Base-by-base conservation (phyloP, 352 stramenopile species). In the Pythium guiyangense region DNA sequence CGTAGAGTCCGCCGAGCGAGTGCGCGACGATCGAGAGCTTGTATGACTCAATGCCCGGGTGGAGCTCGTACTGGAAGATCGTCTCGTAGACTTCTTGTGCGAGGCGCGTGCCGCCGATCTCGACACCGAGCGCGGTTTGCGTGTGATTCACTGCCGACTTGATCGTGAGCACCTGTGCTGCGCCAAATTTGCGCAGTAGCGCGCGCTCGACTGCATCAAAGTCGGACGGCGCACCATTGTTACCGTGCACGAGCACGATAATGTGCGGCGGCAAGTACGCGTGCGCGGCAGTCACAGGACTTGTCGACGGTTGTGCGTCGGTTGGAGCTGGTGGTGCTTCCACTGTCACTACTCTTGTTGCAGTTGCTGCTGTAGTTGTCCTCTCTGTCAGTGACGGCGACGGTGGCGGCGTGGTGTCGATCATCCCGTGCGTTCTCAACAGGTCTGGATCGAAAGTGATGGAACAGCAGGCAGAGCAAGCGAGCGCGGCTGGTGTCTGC, bases 161-260 rank as follows among this genome's bases (percentile, higher is more conserved):
- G 65, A 93, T 74, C n/a, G 89, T 57, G 12, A 90, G 69, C 59
- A 89, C 60, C 49, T 87, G 65, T 5, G 71, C 62, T 1, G 63
- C 44, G 3, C 60, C 69, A 60, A 76, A 90, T 48, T 84, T 85
- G 26, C 50, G 20, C 17, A 58, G 40, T 14, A 93, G 63, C 31
- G 69, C 67, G 9, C 44, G n/a, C 51, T 79, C 70, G 25, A 93
- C 49, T 0, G 66, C 68, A 56, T 89, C 77, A 62, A 93, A 90
- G 62, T 93, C 84, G 15, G 63, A 66, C 10, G 80, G 79, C 47
- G 79, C 69, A 67, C 84, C 80, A 40, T 93, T 93, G 70, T 93
- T 91, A 25, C 84, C 84, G 58, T 93, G 84, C 50, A 93, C 80
- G 29, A 93, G 76, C 49, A 93, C 80, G 40, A 91, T 66, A 29